Base-by-base conservation (phyloP, 257 asterid genomes). In the Rhazya stricta region DNA sequence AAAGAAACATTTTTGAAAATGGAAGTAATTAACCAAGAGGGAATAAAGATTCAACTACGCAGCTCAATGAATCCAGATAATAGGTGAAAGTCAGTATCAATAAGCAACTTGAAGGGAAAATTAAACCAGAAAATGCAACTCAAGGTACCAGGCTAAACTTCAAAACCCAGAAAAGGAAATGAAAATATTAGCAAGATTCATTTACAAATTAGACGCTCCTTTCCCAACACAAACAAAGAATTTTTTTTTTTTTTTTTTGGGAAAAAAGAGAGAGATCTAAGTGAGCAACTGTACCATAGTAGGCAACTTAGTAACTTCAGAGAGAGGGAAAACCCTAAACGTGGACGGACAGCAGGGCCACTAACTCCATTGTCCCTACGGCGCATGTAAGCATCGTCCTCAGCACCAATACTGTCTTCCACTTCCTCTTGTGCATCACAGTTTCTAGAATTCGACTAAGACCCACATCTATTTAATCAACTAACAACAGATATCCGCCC, bases 331-430 rank as follows among this genome's bases (percentile, higher is more conserved):
- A 32, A 60, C 67, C 63, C 29, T 81, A 87, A 53, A 87, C 75
- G 83, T 92, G 87, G 9, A 77, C 85, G 67, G 91, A 84, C 25
- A 92, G 71, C 69, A 90, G 83, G 5, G 94, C 92, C 81, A 84
- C 50, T 54, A 90, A 73, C 43, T 88, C 91, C 77, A 89, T 86
- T 58, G 76, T 67, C 60, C 79, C 81, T 79, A 88, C 83, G 73
- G 96, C 96, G 83, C 84, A 88, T 25, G 89, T 83, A 50, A 92
- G 84, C 84, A 89, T 60, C 78, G 81, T 88, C 80, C 91, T 78
- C 75, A 88, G 82, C 42, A 89, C 74, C 84, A 77, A 78, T 83
- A 92, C 85, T 27, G 83, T 77, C 79, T 88, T 86, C 92, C 91
- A 82, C 85, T 85, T 84, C 84, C 83, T 86, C 87, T 88, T 90